Evolutionary conservation across 176 grass and related monocot species (phyloP).

Genomic region (Otatea glauca): DNA sequence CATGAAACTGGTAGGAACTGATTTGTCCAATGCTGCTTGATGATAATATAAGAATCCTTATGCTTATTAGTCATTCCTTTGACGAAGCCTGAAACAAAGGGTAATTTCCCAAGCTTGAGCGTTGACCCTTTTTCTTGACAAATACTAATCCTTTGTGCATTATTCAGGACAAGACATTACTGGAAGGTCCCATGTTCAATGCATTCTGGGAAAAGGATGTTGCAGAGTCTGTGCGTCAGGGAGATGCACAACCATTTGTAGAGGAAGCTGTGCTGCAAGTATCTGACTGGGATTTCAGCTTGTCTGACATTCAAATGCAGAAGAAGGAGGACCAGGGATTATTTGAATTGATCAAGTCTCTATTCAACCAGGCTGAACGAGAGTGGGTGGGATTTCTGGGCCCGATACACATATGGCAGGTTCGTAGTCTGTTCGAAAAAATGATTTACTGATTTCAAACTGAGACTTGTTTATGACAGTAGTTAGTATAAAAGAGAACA

Average conservation of each 20-base stretch:
- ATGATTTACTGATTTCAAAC: not conserved
- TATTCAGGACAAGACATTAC: slow-evolving; percentile 77
- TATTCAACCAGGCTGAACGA: slow-evolving; percentile 66
- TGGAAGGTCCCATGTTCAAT: slow-evolving; percentile 66
- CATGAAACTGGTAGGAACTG: slow-evolving; percentile 8
- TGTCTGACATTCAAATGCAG: slow-evolving; percentile 89
- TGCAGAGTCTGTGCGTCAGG: slow-evolving; percentile 83
- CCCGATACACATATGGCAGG: slow-evolving; percentile 99
- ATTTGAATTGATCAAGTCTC: slow-evolving; percentile 71
- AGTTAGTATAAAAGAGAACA: slow-evolving; percentile 17
- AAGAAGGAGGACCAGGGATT: slow-evolving; percentile 69
- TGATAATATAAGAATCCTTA: slow-evolving; percentile 16
- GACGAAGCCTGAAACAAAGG: slow-evolving; percentile 14
- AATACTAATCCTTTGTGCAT: slow-evolving; percentile 38
- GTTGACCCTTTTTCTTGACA: not conserved
- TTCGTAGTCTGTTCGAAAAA: slow-evolving; percentile 37
- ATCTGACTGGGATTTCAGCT: slow-evolving; percentile 88
- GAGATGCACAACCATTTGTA: slow-evolving; percentile 67
- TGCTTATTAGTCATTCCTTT: slow-evolving; percentile 15
- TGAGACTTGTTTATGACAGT: not conserved
- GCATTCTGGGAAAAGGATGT: slow-evolving; percentile 89
- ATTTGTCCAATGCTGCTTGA: slow-evolving; percentile 28
- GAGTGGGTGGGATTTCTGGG: slow-evolving; percentile 94
- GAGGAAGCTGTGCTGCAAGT: slow-evolving; percentile 94
- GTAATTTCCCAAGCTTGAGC: slow-evolving; percentile 3